phyloP scores from a whole-genome alignment of 257 asterid genomes.

The Nicotiana paniculata region DNA sequence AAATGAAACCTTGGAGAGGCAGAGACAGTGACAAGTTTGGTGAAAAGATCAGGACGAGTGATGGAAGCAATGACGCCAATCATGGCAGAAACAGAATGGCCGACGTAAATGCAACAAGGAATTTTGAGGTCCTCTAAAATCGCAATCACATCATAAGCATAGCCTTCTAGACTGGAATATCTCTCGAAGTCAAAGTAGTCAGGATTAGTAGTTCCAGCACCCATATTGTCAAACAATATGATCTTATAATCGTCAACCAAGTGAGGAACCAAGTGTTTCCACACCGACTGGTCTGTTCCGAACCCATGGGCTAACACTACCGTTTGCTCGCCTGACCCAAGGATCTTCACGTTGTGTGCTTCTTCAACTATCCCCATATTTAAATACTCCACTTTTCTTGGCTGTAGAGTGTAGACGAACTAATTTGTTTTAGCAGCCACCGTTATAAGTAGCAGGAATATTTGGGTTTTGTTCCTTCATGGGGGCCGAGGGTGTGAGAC shows the following conservation, averaged over 20 bases:
- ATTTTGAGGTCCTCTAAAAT: not conserved
- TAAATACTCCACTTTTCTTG: no score
- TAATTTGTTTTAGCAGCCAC: not conserved
- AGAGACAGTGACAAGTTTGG: not conserved
- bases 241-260: not conserved
- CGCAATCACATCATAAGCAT: conserved; percentile 4
- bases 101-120: not conserved
- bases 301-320: not conserved
- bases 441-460: no score
- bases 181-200: not conserved
- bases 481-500: no score
- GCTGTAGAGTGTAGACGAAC: no score
- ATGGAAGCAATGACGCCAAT: not conserved
- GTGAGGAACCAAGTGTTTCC: conserved; percentile 4
- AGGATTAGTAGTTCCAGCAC: not conserved
- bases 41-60: conserved; percentile 8
- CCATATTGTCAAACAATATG: not conserved
- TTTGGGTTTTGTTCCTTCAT: no score
- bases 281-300: conserved; percentile 1
- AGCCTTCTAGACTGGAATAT: not conserved
- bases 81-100: conserved; percentile 2
- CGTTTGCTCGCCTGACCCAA: not conserved
- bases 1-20: not conserved
- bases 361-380: not conserved
- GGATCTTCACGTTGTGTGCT: conserved; percentile 3